Percentiles rank a stretch among this genome's conserved stretches.
phyloP scores from a whole-genome alignment of 169 alveolate genomes.

The Plasmodium vinckei region DNA sequence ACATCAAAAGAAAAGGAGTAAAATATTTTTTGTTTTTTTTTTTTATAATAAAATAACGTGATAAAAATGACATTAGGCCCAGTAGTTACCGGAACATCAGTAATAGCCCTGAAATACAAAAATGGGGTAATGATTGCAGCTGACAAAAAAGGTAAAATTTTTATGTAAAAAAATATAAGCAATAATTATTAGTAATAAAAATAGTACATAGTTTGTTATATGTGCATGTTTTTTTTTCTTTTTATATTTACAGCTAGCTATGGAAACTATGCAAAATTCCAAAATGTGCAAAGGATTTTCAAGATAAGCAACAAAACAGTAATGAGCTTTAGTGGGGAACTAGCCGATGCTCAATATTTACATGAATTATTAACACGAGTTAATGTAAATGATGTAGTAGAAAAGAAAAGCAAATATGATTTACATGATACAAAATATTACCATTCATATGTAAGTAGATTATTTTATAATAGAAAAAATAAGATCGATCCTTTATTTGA shows the following conservation, averaged over 20 bases:
- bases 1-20: not conserved
- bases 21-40: no score
- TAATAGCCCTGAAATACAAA: constrained; percentile 83
- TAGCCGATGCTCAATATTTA: constrained; percentile 73
- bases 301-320: constrained; percentile 76
- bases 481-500: constrained; percentile 78
- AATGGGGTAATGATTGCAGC: constrained; percentile 89
- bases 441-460: constrained; percentile 56
- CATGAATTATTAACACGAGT: constrained; percentile 52
- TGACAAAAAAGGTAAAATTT: constrained; percentile 76
- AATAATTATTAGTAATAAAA: not conserved
- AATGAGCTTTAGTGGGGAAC: constrained; percentile 73
- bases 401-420: constrained; percentile 51
- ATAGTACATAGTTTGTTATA: not conserved
- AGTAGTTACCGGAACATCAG: constrained; percentile 85
- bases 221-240: not conserved
- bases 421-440: constrained; percentile 28
- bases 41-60: no score
- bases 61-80: constrained; percentile 64
- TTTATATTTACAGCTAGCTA: constrained; percentile 34
- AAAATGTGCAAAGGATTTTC: constrained; percentile 65
- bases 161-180: not conserved
- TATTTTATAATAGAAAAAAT: constrained; percentile 76
- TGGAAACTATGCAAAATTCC: constrained; percentile 76
- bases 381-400: constrained; percentile 41